Percentiles rank a stretch among this genome's conserved stretches.
Evolutionary conservation across 2,329 filamentous ascomycete species (phyloP).

Genomic region (Capronia americana): DNA sequence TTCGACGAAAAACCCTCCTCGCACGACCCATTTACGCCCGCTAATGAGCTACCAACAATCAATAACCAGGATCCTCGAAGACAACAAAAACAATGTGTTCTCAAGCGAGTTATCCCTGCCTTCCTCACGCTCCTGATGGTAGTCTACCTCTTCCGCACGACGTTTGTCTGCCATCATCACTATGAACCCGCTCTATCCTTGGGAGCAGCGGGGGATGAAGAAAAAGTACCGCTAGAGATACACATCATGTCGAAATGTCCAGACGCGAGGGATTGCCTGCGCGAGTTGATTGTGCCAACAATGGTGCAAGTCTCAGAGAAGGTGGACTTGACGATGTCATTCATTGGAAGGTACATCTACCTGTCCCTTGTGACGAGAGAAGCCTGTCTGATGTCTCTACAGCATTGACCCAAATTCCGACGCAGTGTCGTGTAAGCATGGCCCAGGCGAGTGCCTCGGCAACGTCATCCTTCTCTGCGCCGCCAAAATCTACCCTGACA

Average conservation of each 20-base stretch:
- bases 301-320: constrained; percentile 84
- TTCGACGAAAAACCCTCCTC: constrained; percentile 4
- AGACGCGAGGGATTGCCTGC: constrained; percentile 83
- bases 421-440: constrained; percentile 87
- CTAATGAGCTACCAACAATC: neutral
- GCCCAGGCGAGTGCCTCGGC: constrained; percentile 86
- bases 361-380: constrained; percentile 20
- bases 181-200: constrained; percentile 25
- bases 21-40: neutral
- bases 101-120: constrained; percentile 32
- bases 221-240: constrained; percentile 77
- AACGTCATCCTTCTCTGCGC: constrained; percentile 96
- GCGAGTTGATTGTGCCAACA: constrained; percentile 78
- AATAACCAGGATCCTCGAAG: neutral
- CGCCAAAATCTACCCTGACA: constrained; percentile 64
- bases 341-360: constrained; percentile 74
- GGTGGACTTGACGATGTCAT: constrained; percentile 89
- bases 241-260: constrained; percentile 99
- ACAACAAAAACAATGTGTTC: constrained; percentile 7
- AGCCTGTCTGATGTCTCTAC: constrained; percentile 6
- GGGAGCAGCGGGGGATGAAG: neutral
- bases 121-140: constrained; percentile 31
- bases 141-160: constrained; percentile 30
- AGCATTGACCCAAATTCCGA: constrained; percentile 74
- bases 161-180: constrained; percentile 35